These are phyloP conservation scores for Chalaropsis thielavioides DNA, from an alignment of 2,329 filamentous ascomycete species.

Conservation along the genomic window DNA sequence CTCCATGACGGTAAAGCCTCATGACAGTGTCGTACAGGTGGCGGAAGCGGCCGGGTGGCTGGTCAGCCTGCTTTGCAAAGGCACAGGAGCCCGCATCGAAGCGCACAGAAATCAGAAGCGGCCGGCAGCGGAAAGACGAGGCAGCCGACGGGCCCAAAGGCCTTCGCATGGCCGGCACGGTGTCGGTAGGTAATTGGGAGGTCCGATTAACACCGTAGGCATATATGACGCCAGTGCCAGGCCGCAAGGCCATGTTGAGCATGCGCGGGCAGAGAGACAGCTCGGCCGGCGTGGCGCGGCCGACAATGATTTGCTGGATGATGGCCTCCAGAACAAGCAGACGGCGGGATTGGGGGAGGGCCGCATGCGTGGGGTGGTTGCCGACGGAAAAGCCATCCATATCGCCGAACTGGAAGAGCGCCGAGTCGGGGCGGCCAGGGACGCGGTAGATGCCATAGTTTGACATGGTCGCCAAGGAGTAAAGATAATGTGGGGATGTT, in stretches of 20 bases:
- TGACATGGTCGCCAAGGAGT: background rate
- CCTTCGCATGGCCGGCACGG: background rate
- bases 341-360: constrained; percentile 1
- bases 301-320: constrained; percentile 3
- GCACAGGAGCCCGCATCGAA: constrained; percentile 4
- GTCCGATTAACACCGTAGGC: constrained; percentile 1
- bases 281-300: background rate
- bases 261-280: constrained; percentile 5
- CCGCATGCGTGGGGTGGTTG: constrained; percentile 1
- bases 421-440: background rate
- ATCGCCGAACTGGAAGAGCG: constrained; percentile 7
- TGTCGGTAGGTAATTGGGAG: background rate
- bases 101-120: background rate
- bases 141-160: background rate
- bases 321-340: constrained; percentile 5
- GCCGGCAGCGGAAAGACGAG: background rate
- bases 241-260: constrained; percentile 2
- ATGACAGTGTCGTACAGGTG: constrained; percentile 3
- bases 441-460: constrained; percentile 6
- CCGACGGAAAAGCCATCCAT: constrained; percentile 4
- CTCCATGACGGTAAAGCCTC: background rate
- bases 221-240: constrained; percentile 3
- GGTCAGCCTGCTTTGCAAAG: background rate
- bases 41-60: background rate
- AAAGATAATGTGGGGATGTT: background rate